Evolutionary conservation across 805 yeast species (phyloP).

Genomic region (Lipomyces oligophaga): DNA sequence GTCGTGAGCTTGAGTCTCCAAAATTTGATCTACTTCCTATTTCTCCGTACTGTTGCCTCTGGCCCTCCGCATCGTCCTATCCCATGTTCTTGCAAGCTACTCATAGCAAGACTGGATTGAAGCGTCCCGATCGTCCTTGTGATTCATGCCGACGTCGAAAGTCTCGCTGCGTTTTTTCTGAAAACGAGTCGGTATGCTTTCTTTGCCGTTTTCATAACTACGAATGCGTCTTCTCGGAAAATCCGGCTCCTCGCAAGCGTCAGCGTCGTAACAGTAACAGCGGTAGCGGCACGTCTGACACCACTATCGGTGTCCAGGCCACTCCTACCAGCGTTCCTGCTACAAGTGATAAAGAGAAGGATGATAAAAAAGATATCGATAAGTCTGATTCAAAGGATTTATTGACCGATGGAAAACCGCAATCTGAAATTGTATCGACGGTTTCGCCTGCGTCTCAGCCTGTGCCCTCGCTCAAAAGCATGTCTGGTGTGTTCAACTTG

Average conservation of each 20-base stretch:
- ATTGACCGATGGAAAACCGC: too few relatives aligned
- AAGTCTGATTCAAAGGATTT: neutral
- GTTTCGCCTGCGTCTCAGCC: slow-evolving; percentile 12
- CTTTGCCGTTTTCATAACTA: slow-evolving; percentile 29
- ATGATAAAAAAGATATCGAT: slow-evolving; percentile 1
- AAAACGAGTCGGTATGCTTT: slow-evolving; percentile 27
- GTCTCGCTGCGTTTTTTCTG: slow-evolving; percentile 28
- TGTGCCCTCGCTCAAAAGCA: slow-evolving; percentile 19
- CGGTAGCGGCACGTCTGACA: slow-evolving; percentile 3
- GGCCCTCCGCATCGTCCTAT: neutral
- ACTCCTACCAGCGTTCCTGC: slow-evolving; percentile 1
- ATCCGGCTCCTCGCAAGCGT: slow-evolving; percentile 23
- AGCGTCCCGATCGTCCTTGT: slow-evolving; percentile 30
- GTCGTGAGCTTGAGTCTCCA: too few relatives aligned
- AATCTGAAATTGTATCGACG: too few relatives aligned
- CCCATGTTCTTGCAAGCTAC: slow-evolving; percentile 29
- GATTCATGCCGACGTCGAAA: slow-evolving; percentile 29
- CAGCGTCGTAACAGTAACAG: slow-evolving; percentile 16
- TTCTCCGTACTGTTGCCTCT: neutral
- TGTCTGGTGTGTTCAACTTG: slow-evolving; percentile 21
- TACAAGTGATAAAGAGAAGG: slow-evolving; percentile 7
- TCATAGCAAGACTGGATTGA: slow-evolving; percentile 28
- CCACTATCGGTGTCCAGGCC: slow-evolving; percentile 7
- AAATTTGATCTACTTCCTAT: neutral
- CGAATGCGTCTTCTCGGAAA: slow-evolving; percentile 29